Percentiles rank a stretch among this genome's conserved stretches.
Evolutionary conservation across 164 flowering plant species (phyloP).

Genomic region (Stephania yunnanensis): DNA sequence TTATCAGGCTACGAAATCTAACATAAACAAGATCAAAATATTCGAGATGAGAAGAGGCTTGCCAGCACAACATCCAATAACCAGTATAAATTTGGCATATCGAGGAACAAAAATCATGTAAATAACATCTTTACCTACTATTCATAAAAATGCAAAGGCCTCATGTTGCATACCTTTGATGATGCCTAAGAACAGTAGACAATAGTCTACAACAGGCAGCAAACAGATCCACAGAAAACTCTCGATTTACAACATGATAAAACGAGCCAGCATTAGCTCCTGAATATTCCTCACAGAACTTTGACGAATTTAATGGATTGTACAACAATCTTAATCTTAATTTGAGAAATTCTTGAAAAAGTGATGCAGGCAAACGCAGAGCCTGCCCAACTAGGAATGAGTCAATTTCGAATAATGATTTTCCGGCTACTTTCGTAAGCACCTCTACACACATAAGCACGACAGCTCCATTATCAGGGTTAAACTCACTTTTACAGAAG

Average conservation of each 20-base stretch:
- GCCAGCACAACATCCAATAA: neutral
- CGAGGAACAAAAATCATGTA: neutral
- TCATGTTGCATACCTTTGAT: conserved; percentile 40
- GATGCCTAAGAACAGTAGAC: conserved; percentile 67
- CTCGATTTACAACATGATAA: conserved; percentile 28
- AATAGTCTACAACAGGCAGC: conserved; percentile 75
- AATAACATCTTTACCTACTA: neutral
- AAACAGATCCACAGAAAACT: conserved; percentile 54
- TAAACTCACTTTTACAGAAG: conserved; percentile 4
- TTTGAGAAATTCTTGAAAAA: conserved; percentile 49
- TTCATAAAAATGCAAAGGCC: neutral
- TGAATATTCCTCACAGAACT: conserved; percentile 8
- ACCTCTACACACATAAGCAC: conserved; percentile 81
- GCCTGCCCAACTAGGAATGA: conserved; percentile 51
- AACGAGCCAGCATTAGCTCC: conserved; percentile 12
- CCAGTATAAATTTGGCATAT: neutral
- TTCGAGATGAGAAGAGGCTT: neutral
- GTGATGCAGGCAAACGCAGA: conserved; percentile 53
- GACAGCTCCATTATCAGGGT: conserved; percentile 82
- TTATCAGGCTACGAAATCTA: too few species aligned
- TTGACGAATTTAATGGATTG: conserved; percentile 17
- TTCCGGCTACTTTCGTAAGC: conserved; percentile 59
- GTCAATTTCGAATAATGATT: conserved; percentile 51
- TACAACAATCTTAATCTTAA: conserved; percentile 29
- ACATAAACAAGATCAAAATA: neutral